phyloP scores from a whole-genome alignment of 345 rosid species.

The Bruguiera parviflora region DNA sequence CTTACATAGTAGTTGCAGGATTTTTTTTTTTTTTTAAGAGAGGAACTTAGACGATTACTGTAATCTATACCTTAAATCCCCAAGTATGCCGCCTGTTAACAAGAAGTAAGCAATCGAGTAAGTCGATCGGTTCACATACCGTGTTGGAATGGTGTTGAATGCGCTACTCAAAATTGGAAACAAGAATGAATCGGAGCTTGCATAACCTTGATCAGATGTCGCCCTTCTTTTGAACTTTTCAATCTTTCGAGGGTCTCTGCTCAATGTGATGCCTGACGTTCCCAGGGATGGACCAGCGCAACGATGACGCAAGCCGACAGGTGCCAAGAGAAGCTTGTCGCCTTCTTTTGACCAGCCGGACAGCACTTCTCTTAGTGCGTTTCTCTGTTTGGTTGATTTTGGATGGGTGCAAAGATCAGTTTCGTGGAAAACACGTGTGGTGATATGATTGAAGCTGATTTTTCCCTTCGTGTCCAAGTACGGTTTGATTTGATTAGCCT shows the following conservation, averaged over 20 bases:
- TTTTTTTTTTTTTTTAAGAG: no score
- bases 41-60: no score
- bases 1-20: no score
- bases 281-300: slow-evolving; percentile 61
- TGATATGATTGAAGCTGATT: no score
- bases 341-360: slow-evolving; percentile 49
- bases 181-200: neutral
- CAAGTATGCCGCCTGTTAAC: slow-evolving; percentile 73
- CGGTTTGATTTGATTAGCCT: no score
- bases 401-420: no score
- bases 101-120: slow-evolving; percentile 44
- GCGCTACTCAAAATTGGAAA: no score
- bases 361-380: slow-evolving; percentile 9
- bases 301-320: slow-evolving; percentile 52
- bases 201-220: neutral
- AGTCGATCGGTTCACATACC: neutral
- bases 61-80: neutral
- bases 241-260: neutral
- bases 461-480: no score
- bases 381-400: no score
- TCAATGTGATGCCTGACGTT: slow-evolving; percentile 3
- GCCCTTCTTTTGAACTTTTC: neutral
- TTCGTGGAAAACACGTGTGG: no score
- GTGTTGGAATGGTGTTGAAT: no score
- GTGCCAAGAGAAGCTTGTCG: slow-evolving; percentile 44